Percentiles rank a stretch among this genome's conserved stretches.
Conservation (phyloP, 129 eudicot species). For the Apium graveolens region DNA sequence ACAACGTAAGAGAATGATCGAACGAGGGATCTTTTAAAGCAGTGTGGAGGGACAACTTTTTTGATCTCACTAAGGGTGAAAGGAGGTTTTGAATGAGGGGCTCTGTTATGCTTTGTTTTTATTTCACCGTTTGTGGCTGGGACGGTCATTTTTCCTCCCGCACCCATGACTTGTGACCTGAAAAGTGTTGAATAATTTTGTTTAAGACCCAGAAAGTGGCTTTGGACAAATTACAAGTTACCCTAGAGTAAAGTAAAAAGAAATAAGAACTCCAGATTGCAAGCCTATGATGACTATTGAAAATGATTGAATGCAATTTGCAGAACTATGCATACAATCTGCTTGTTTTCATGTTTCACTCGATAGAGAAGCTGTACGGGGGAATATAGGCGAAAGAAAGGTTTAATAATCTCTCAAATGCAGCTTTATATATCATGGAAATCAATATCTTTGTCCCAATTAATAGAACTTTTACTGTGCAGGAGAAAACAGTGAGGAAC, state of each 20-base stretch:
- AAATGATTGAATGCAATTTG: neutral
- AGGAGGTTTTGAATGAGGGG: slow-evolving; percentile 6
- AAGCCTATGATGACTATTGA: neutral
- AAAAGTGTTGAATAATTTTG: neutral
- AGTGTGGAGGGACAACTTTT: slow-evolving; percentile 10
- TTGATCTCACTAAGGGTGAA: slow-evolving; percentile 8
- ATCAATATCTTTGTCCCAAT: too few relatives aligned
- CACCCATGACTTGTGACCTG: slow-evolving; percentile 8
- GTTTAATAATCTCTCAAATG: neutral
- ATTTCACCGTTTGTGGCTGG: neutral
- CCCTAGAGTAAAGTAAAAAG: neutral
- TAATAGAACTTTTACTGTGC: too few relatives aligned
- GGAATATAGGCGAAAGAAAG: neutral
- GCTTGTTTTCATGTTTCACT: neutral
- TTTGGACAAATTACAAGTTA: neutral
- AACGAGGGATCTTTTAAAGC: slow-evolving; percentile 2
- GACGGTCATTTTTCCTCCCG: slow-evolving; percentile 7
- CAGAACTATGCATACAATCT: neutral
- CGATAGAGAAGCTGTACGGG: neutral
- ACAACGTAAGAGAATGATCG: slow-evolving; percentile 6
- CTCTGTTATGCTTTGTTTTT: neutral
- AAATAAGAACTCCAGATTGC: neutral
- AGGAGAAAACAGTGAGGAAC: too few relatives aligned
- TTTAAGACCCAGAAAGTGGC: neutral
- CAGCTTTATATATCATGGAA: neutral